Conservation (phyloP, 257 asterid species). For the Buddleja alternifolia region DNA sequence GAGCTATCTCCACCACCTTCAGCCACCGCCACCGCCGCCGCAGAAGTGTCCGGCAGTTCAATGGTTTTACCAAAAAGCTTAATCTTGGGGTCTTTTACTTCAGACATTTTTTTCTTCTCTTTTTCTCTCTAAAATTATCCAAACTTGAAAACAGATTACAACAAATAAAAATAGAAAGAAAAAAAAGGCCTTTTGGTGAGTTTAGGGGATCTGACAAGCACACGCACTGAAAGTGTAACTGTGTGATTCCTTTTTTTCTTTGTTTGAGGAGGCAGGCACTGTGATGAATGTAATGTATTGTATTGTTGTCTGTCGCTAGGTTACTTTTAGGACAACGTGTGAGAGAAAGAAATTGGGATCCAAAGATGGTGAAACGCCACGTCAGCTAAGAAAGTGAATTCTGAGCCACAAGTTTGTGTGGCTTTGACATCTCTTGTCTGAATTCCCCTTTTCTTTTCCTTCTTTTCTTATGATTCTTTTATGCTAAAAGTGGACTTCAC, state of each 20-base stretch:
- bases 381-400: constrained; percentile 48
- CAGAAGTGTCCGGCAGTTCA: constrained; percentile 50
- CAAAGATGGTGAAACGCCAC: constrained; percentile 45
- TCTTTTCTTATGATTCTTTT: constrained; percentile 46
- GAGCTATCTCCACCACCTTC: constrained; percentile 33
- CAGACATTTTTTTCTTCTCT: constrained; percentile 52
- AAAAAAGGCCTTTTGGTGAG: constrained; percentile 7
- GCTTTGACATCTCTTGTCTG: constrained; percentile 56
- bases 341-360: constrained; percentile 27
- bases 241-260: constrained; percentile 25
- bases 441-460: constrained; percentile 43
- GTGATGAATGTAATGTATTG: constrained; percentile 14
- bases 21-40: constrained; percentile 29
- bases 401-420: constrained; percentile 86
- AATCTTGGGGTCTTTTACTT: constrained; percentile 75
- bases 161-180: neutral
- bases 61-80: constrained; percentile 92
- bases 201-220: constrained; percentile 67
- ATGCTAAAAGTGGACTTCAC: constrained; percentile 49
- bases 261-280: neutral
- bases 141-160: constrained; percentile 16
- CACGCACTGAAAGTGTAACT: constrained; percentile 37
- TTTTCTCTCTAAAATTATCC: constrained; percentile 19
- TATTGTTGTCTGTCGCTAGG: too few relatives aligned
- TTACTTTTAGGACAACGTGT: constrained; percentile 39